Evolutionary conservation across 106 monocot species (phyloP).

Genomic region (Phalaenopsis aphrodite): DNA sequence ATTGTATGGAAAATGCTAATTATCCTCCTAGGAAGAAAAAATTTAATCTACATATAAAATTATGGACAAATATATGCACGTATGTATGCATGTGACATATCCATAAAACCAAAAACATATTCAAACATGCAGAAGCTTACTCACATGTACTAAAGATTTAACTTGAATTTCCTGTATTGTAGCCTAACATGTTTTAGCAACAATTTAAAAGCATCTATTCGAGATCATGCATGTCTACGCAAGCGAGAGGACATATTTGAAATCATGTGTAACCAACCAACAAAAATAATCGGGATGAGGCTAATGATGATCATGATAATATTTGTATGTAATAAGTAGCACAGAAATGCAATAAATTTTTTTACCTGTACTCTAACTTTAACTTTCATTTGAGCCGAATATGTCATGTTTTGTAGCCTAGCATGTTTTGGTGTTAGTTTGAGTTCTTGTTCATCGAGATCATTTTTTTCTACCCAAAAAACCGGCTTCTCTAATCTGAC

Average conservation of each 20-base stretch:
- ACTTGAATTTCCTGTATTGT: no score
- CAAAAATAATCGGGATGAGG: background rate
- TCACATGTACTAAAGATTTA: no score
- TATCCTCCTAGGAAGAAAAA: no score
- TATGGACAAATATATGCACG: background rate
- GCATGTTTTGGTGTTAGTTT: constrained; percentile 80
- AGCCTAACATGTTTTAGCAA: no score
- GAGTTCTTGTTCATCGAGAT: constrained; percentile 31
- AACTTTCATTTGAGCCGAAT: constrained; percentile 61
- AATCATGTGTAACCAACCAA: background rate
- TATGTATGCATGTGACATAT: background rate
- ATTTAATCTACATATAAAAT: background rate
- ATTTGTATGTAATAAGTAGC: background rate
- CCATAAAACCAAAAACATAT: background rate
- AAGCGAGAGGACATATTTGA: no score
- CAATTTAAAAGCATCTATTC: no score
- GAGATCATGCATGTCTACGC: no score
- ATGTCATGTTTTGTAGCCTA: constrained; percentile 86
- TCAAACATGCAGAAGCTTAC: no score
- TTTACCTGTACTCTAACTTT: constrained; percentile 69
- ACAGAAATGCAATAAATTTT: background rate
- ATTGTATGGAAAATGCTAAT: no score
- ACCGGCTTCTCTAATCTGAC: constrained; percentile 61
- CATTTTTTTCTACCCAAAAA: constrained; percentile 47
- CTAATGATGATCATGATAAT: background rate